Base-by-base conservation (phyloP, 306 rosid genomes). In the Adenanthera pavonina region DNA sequence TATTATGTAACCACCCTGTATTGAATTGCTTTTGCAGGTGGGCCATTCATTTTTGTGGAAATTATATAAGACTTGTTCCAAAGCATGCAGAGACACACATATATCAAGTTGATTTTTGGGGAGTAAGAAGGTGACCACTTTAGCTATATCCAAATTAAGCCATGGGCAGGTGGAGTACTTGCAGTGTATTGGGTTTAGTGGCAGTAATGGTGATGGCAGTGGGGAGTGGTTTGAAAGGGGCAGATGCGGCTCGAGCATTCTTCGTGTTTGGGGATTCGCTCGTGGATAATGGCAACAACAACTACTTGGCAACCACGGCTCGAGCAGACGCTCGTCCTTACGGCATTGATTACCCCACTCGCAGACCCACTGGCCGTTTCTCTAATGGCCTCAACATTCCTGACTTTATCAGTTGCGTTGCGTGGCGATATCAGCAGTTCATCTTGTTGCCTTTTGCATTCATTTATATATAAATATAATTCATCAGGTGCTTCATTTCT, bases 371-470 rank as follows among this genome's bases (percentile, higher is more conserved):
- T 13, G 97, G 97, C 49, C 97, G 97, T 75, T 93, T 93, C 84
- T 93, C 97, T 15, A 93, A 93, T 60, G 97, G 97, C 86, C 59
- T n/a, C 2, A 93, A 87, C 84, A 93, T 93, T 35, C 97, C 97
- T 35, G 97, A 93, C 56, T 74, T 93, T 59, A 89, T 93, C 92
- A 89, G 97, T 92, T 48, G 15, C 62, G 62, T 40, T 3, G 3
- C 43, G 5, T 40, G 3, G 43, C 5, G 43, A 0, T 40, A 40
- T 40, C 30, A 25, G 30, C 30, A 25, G 30, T 25, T 25, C 30
- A 25, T 25, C 30, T 25, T 25, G 30, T 25, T 25, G 30, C 30
- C 30, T 25, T 25, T 25, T 25, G 30, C 30, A 25, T 25, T 25
- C 1, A 25, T 25, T 25, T 25, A 25, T 25, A 25, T 25, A 25